Evolutionary conservation across 352 stramenopile species (phyloP).

Genomic region (Pythium brachiatum): DNA sequence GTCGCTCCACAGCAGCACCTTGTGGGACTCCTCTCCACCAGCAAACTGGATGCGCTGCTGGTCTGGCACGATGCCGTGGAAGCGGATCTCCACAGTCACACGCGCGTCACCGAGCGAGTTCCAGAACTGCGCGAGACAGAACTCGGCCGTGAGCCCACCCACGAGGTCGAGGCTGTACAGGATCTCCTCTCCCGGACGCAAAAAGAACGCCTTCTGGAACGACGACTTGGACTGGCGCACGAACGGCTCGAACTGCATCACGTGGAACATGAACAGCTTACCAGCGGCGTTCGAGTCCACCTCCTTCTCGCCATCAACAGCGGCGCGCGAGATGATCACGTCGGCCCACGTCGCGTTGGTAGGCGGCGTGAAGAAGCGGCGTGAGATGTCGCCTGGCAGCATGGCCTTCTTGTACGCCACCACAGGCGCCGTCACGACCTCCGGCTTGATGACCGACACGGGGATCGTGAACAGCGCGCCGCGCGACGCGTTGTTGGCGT

Average conservation of each 20-base stretch:
- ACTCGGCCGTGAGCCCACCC: constrained; percentile 78
- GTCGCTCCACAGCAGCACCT: constrained; percentile 68
- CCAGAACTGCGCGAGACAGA: constrained; percentile 91
- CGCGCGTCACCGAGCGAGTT: constrained; percentile 79
- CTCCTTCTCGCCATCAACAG: constrained; percentile 25
- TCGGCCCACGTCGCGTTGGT: constrained; percentile 84
- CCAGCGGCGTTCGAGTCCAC: constrained; percentile 62
- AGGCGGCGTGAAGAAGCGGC: constrained; percentile 82
- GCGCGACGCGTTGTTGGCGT: constrained; percentile 53
- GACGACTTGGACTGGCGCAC: constrained; percentile 74
- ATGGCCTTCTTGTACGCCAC: constrained; percentile 49
- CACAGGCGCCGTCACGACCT: constrained; percentile 40
- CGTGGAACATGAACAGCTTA: constrained; percentile 86
- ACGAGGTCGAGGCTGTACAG: constrained; percentile 72
- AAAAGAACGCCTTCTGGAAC: constrained; percentile 62
- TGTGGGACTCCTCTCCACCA: constrained; percentile 66
- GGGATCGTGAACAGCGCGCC: constrained; percentile 89
- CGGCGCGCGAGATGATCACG: constrained; percentile 64
- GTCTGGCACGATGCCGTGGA: constrained; percentile 79
- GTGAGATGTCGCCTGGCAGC: constrained; percentile 63
- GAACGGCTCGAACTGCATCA: constrained; percentile 88
- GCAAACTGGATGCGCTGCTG: constrained; percentile 55
- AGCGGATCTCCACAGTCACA: constrained; percentile 80
- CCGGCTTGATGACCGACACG: constrained; percentile 88
- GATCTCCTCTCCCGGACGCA: constrained; percentile 63